phyloP scores from a whole-genome alignment of 805 yeast genomes.

The Ogataea corticis region DNA sequence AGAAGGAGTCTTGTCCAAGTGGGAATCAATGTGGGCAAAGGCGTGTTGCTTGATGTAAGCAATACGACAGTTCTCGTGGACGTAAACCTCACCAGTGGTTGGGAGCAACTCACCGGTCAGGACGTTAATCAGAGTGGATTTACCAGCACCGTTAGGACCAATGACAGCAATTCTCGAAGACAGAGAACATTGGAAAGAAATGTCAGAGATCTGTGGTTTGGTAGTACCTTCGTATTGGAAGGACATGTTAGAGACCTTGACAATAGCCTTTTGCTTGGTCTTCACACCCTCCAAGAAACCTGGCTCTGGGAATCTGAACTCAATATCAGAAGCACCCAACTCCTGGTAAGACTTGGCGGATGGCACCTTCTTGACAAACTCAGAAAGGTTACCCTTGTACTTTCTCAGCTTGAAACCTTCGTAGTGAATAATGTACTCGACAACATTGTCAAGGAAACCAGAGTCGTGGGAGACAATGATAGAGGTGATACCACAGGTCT shows the following conservation, averaged over 20 bases:
- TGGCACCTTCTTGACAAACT: slow-evolving; percentile 98
- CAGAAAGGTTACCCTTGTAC: slow-evolving; percentile 99
- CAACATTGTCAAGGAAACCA: slow-evolving; percentile 97
- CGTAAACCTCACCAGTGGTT: slow-evolving; percentile 98
- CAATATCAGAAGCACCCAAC: slow-evolving; percentile 96
- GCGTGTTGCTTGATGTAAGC: slow-evolving; percentile 99
- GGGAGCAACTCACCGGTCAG: slow-evolving; percentile 99
- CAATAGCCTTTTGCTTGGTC: slow-evolving; percentile 99
- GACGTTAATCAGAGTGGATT: slow-evolving; percentile 97
- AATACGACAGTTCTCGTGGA: slow-evolving; percentile 99
- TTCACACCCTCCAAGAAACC: slow-evolving; percentile 99
- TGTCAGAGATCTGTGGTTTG: slow-evolving; percentile 89
- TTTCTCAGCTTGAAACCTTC: slow-evolving; percentile 99
- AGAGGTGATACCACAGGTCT: slow-evolving; percentile 98
- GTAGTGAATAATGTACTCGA: slow-evolving; percentile 98
- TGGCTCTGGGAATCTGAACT: slow-evolving; percentile 98
- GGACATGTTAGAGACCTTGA: slow-evolving; percentile 93
- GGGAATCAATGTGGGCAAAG: slow-evolving; percentile 98
- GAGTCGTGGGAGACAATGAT: slow-evolving; percentile 99
- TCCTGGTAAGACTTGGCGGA: slow-evolving; percentile 98
- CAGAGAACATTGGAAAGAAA: slow-evolving; percentile 98
- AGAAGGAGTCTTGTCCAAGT: slow-evolving; percentile 98
- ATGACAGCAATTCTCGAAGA: slow-evolving; percentile 99
- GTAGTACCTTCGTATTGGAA: slow-evolving; percentile 99
- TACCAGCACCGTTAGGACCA: slow-evolving; percentile 99